Conservation (phyloP, 2,329 filamentous ascomycete genomes). For the Fusarium papillatum region DNA sequence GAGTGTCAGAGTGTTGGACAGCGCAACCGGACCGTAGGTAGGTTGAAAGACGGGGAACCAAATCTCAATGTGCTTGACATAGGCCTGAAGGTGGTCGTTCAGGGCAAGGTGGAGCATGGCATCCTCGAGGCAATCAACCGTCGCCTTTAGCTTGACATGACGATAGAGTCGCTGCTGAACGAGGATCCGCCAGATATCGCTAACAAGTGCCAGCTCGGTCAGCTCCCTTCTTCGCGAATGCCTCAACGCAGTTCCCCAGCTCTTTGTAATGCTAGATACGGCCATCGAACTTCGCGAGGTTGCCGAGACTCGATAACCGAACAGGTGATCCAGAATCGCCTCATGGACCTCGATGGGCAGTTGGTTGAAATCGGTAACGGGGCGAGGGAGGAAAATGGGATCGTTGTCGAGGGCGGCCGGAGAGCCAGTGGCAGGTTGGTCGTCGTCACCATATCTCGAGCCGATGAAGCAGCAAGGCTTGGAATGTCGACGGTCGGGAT, state of each 20-base stretch:
- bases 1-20: slow-evolving; percentile 59
- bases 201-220: slow-evolving; percentile 75
- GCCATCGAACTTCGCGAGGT: slow-evolving; percentile 68
- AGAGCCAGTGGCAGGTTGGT: slow-evolving; percentile 30
- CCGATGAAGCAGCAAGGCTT: slow-evolving; percentile 45
- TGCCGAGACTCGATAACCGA: slow-evolving; percentile 76
- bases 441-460: slow-evolving; percentile 38
- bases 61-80: slow-evolving; percentile 81
- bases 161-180: slow-evolving; percentile 82
- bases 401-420: slow-evolving; percentile 34
- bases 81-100: slow-evolving; percentile 70
- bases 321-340: slow-evolving; percentile 78
- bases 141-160: slow-evolving; percentile 83
- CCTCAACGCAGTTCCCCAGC: slow-evolving; percentile 75
- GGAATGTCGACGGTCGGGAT: slow-evolving; percentile 61
- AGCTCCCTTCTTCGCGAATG: slow-evolving; percentile 77
- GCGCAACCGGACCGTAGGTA: slow-evolving; percentile 58
- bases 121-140: slow-evolving; percentile 70
- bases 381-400: slow-evolving; percentile 25
- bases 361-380: slow-evolving; percentile 57
- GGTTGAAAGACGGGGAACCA: slow-evolving; percentile 84
- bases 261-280: slow-evolving; percentile 66
- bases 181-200: slow-evolving; percentile 72
- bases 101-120: slow-evolving; percentile 71
- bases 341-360: slow-evolving; percentile 81